Base-by-base conservation (phyloP, 2,329 filamentous ascomycete species). In the Penicillium corylophilum region DNA sequence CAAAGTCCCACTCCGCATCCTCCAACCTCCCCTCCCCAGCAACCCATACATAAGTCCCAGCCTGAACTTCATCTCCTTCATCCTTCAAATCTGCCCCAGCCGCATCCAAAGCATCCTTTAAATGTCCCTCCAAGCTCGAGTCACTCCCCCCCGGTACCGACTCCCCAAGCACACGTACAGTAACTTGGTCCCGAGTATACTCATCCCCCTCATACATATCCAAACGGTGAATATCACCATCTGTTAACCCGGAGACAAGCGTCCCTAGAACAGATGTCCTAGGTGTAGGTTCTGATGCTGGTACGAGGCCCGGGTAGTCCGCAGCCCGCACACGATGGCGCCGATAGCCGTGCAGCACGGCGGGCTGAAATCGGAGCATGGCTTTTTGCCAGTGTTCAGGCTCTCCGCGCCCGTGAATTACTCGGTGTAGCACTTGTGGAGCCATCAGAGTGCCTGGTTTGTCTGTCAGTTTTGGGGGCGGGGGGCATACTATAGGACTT, bases 1-100 rank as follows among this genome's bases (percentile, higher is more conserved):
- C 84, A 74, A 91, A 94, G 69, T 95, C 89, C 93, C 93, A 97
- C 70, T 96, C 91, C 20, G 76, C 72, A 28, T 82, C 77, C 70
- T 95, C 90, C 16, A 97, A 73, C 0, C 64, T 33, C 0, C 71
- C 59, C 15, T 74, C 69, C 1, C 75, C 56, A 13, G 66, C 69
- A 40, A 77, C 75, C 71, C 81, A 91, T 5, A 91, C 79, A 67
- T 92, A 92, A 12, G 84, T 83, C 46, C 81, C 76, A 2, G 85
- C 80, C 54, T 77, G 71, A 45, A 80, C 77, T 50, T 71, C 69
- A 29, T 69, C 66, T 23, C 53, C 64, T 57, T 78, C 74, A 44
- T 78, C 75, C 66, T 77, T 70, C 56, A 77, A 69, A 67, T 80
- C 82, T 6, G 89, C 79, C 23, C 60, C 77, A 63, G 73, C 79